These are phyloP conservation scores for Cavenderia fasciculata DNA, from an alignment of 78 protist species.

Conservation along the genomic window DNA sequence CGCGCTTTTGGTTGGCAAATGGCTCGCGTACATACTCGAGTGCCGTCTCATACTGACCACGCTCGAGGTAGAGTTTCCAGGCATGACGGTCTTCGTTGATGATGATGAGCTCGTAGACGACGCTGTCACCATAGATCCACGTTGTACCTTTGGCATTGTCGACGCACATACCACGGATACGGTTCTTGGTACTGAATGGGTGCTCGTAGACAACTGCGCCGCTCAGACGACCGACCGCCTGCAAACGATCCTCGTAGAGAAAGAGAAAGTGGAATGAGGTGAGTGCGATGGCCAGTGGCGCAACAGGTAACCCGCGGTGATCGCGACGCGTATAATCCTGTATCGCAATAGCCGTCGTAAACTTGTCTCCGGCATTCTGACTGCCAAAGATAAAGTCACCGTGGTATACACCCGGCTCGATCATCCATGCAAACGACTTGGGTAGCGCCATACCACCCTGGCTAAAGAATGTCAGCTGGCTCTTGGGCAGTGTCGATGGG, in stretches of 20 bases:
- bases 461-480: slow-evolving; percentile 69
- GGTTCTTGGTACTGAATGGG: neutral
- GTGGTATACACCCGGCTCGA: slow-evolving; percentile 74
- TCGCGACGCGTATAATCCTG: slow-evolving; percentile 33
- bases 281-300: slow-evolving; percentile 63
- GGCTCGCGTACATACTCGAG: slow-evolving; percentile 68
- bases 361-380: slow-evolving; percentile 82
- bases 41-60: slow-evolving; percentile 77
- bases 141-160: slow-evolving; percentile 25
- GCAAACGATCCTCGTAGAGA: slow-evolving; percentile 72
- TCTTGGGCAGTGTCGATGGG: slow-evolving; percentile 43
- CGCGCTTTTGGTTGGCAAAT: neutral
- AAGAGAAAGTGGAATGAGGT: slow-evolving; percentile 85
- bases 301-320: neutral
- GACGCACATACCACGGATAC: slow-evolving; percentile 3
- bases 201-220: slow-evolving; percentile 72
- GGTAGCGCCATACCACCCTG: slow-evolving; percentile 47
- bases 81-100: slow-evolving; percentile 79
- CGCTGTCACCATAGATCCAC: slow-evolving; percentile 67
- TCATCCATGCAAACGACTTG: slow-evolving; percentile 85
- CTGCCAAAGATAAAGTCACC: slow-evolving; percentile 79
- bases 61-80: slow-evolving; percentile 83
- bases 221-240: slow-evolving; percentile 72
- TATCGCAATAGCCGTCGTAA: slow-evolving; percentile 23
- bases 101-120: slow-evolving; percentile 38